A percentile compares a stretch with the other conserved stretches of the same genome.
phyloP scores from a whole-genome alignment of 441 rosid genomes.

The Codiaeum variegatum region DNA sequence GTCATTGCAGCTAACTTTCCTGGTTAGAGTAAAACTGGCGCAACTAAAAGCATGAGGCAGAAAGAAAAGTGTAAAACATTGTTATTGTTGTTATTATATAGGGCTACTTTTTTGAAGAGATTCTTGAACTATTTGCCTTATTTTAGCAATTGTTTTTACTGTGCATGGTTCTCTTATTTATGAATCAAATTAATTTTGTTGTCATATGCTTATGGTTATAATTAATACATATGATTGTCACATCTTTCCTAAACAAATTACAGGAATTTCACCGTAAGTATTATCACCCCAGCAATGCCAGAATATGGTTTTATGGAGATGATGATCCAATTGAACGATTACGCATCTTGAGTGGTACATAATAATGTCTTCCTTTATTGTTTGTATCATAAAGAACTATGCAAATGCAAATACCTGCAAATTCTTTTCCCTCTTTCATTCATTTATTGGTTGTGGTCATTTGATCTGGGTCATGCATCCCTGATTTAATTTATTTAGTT shows the following conservation, averaged over 20 bases:
- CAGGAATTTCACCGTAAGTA: slow-evolving; percentile 86
- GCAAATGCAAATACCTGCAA: slow-evolving; percentile 1
- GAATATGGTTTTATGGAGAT: slow-evolving; percentile 97
- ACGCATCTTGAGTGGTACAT: slow-evolving; percentile 71
- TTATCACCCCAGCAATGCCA: slow-evolving; percentile 93
- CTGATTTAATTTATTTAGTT: background rate
- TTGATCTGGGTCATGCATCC: background rate
- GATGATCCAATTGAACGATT: slow-evolving; percentile 81
- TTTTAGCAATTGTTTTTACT: background rate
- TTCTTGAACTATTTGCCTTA: background rate
- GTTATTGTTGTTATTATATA: background rate
- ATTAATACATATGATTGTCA: background rate
- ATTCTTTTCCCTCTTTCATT: background rate
- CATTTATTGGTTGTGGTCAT: background rate
- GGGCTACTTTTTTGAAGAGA: background rate
- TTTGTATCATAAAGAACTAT: slow-evolving; percentile 4
- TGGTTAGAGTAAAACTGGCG: background rate
- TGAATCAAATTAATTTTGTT: background rate
- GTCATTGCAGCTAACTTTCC: background rate
- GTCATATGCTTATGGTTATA: background rate
- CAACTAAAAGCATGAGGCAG: background rate
- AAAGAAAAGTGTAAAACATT: too few species aligned
- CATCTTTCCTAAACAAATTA: slow-evolving; percentile 19
- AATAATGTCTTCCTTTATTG: background rate
- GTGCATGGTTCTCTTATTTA: background rate